Conservation (phyloP, 1,139 yeast genomes). For the Protomyces arabidopsidicola region DNA sequence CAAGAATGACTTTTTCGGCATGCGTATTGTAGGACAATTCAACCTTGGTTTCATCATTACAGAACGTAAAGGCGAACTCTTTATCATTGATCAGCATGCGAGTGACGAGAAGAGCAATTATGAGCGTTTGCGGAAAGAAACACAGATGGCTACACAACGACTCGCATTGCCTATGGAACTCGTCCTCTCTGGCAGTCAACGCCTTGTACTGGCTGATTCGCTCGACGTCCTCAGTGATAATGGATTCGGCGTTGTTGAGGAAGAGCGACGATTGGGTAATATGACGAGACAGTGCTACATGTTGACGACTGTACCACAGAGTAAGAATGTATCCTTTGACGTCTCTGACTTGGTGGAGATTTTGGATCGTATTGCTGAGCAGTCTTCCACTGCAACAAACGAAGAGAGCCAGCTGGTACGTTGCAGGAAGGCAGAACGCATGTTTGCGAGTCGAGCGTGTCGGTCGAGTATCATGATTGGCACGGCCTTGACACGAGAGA, state of each 20-base stretch:
- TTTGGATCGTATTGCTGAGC: background rate
- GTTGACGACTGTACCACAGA: slow-evolving; percentile 63
- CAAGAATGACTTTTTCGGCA: slow-evolving; percentile 59
- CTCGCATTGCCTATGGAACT: slow-evolving; percentile 62
- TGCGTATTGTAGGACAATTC: slow-evolving; percentile 87
- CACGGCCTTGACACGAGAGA: slow-evolving; percentile 51
- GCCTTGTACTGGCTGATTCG: slow-evolving; percentile 61
- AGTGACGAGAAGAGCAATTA: slow-evolving; percentile 92
- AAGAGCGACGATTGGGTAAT: slow-evolving; percentile 34
- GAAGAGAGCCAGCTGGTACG: slow-evolving; percentile 56
- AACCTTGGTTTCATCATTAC: slow-evolving; percentile 85
- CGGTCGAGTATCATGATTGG: slow-evolving; percentile 94
- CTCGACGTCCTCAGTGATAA: slow-evolving; percentile 56
- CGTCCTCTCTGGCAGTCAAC: slow-evolving; percentile 73
- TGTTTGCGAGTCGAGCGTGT: slow-evolving; percentile 94
- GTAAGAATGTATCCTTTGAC: slow-evolving; percentile 64
- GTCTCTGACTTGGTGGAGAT: slow-evolving; percentile 33
- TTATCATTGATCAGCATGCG: slow-evolving; percentile 94
- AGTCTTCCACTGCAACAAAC: slow-evolving; percentile 51
- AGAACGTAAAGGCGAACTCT: slow-evolving; percentile 50
- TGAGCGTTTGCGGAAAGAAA: slow-evolving; percentile 58
- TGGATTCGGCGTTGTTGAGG: slow-evolving; percentile 63
- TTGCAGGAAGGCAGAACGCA: slow-evolving; percentile 71
- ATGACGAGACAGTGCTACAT: slow-evolving; percentile 44
- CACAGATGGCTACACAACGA: slow-evolving; percentile 61